These are phyloP conservation scores for Geranium rotundifolium DNA, from an alignment of 345 rosid species.

Conservation along the genomic window DNA sequence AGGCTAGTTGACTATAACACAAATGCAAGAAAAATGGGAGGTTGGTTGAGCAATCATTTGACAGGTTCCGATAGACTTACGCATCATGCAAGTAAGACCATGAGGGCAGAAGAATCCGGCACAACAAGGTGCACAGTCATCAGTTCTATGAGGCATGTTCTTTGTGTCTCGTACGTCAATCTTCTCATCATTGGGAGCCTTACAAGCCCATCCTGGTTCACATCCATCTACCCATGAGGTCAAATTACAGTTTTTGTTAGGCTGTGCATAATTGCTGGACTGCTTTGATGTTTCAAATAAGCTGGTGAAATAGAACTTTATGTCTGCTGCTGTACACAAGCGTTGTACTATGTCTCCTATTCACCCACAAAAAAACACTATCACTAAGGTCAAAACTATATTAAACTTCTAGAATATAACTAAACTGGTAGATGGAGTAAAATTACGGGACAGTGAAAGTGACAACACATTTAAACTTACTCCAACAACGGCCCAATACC, in stretches of 20 bases:
- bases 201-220: constrained; percentile 98
- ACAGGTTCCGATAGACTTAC: constrained; percentile 34
- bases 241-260: constrained; percentile 86
- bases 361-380: constrained; percentile 12
- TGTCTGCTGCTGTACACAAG: constrained; percentile 83
- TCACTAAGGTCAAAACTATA: background rate
- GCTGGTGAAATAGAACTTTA: constrained; percentile 61
- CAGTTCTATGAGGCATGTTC: constrained; percentile 45
- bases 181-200: constrained; percentile 26
- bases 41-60: background rate
- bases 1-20: background rate
- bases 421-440: background rate
- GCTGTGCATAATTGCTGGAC: constrained; percentile 41
- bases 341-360: constrained; percentile 65
- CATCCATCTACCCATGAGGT: constrained; percentile 88
- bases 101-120: constrained; percentile 98
- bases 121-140: constrained; percentile 53
- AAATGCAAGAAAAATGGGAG: background rate
- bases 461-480: too few relatives aligned
- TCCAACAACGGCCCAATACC: too few relatives aligned
- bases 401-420: constrained; percentile 1
- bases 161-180: constrained; percentile 45
- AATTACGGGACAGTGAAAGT: background rate
- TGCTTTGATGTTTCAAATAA: constrained; percentile 32
- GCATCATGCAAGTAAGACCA: constrained; percentile 96